Conservation (phyloP, 2,329 filamentous ascomycete species). For the Fusarium illudens region DNA sequence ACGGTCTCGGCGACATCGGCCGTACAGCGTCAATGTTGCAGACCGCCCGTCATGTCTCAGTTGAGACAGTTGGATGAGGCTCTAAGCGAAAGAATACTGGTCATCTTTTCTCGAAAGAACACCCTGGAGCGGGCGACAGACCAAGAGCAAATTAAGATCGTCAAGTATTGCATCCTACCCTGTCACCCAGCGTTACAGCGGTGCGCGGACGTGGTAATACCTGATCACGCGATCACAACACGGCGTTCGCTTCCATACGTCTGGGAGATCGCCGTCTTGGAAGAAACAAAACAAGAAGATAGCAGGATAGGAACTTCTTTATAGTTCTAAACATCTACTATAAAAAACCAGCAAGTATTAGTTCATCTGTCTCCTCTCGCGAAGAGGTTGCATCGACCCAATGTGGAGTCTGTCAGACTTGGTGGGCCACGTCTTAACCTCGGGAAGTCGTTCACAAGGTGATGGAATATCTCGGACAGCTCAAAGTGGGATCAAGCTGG, state of each 20-base stretch:
- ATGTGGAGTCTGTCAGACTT: background rate
- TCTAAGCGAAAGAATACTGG: background rate
- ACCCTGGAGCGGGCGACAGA: background rate
- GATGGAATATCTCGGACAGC: background rate
- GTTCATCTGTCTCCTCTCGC: background rate
- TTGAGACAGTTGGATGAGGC: too few species aligned
- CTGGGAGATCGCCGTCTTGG: background rate
- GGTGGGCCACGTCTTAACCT: background rate
- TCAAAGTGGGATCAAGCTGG: background rate
- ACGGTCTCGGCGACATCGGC: too few species aligned
- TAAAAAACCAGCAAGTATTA: background rate
- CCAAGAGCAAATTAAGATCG: background rate
- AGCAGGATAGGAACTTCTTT: too few species aligned
- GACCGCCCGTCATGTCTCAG: background rate
- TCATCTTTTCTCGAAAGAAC: background rate
- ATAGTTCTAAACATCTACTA: too few species aligned
- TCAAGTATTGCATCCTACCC: background rate
- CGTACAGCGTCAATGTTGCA: background rate
- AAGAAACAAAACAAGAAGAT: too few species aligned
- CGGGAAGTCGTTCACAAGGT: background rate
- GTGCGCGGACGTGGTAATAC: background rate
- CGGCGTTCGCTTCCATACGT: background rate
- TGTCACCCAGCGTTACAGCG: background rate
- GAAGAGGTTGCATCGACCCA: too few species aligned
- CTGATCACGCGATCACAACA: background rate